Base-by-base conservation (phyloP, 2,329 filamentous ascomycete genomes). In the Gaeumannomyces sp. region DNA sequence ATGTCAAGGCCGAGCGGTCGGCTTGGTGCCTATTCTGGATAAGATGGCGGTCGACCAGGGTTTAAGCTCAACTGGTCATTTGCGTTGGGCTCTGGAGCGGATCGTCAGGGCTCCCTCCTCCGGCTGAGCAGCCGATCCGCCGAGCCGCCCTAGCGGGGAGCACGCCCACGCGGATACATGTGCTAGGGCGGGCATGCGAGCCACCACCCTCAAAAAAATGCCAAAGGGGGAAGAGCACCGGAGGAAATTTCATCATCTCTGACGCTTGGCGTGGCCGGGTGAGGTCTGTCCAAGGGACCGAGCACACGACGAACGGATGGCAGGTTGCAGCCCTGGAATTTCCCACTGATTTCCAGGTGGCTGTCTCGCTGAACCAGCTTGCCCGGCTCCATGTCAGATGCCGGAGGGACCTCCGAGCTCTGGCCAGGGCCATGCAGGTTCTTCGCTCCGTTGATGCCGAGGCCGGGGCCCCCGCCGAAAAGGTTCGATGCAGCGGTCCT, bases 191-290 rank as follows among this genome's bases (percentile, higher is more conserved):
- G 38, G 38, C 19, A 5, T 19, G 38, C 38, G 38, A 50, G 38
- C 38, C 38, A 19, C 19, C 38, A 45, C 33, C 13, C 8, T 35
- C 10, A 53, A 53, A n/a, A 53, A 4, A 53, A 25, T 11, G 38
- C 13, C 19, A 2, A 45, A 14, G 19, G 2, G 14, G 38, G 6
- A 45, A 45, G 16, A 7, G 4, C 14, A 45, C 1, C 38, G 14
- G 16, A 22, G 38, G 3, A 7, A n/a, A 53, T 53, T n/a, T 25
- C 45, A 53, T 11, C 22, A 25, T 11, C 45, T 22, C 19, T 53
- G 65, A 65, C 64, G 66, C 65, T 63, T 66, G 67, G 66, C 65
- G 68, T 68, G 66, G 62, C 56, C 14, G 60, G 57, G 66, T 63
- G 25, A 59, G 63, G 22, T 10, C 45, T 25, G 45, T 8, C 45